These are phyloP conservation scores for Blastocladiella emersonii DNA, from an alignment of 371 early-diverging fungal species.

Conservation along the genomic window DNA sequence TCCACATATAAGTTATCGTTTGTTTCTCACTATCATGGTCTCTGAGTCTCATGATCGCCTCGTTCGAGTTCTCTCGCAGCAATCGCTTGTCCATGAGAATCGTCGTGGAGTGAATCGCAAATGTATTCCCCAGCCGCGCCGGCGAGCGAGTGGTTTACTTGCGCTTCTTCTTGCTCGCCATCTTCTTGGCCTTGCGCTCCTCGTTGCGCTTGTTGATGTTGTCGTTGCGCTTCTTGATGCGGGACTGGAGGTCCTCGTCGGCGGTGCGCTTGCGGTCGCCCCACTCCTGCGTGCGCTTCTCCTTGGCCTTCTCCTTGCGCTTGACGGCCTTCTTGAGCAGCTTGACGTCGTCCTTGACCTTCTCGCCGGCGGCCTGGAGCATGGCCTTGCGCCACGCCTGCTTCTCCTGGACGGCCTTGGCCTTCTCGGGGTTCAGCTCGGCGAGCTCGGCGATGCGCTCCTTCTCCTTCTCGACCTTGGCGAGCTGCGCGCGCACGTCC, in stretches of 20 bases:
- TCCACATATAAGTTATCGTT: too few species aligned
- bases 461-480: constrained; percentile 51
- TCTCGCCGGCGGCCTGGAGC: constrained; percentile 69
- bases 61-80: too few species aligned
- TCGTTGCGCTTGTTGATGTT: constrained; percentile 63
- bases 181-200: constrained; percentile 48
- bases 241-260: constrained; percentile 43
- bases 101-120: too few species aligned
- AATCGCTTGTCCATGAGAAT: too few species aligned
- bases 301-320: constrained; percentile 65
- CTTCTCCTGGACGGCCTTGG: constrained; percentile 51
- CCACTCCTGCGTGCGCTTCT: constrained; percentile 63
- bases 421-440: constrained; percentile 48
- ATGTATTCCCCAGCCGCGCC: too few species aligned
- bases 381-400: constrained; percentile 67
- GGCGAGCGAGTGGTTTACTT: too few species aligned
- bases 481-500: constrained; percentile 56
- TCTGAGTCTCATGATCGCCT: too few species aligned
- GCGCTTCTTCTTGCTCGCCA: constrained; percentile 42
- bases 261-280: constrained; percentile 54
- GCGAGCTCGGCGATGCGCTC: constrained; percentile 60
- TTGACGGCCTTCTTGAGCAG: constrained; percentile 82
- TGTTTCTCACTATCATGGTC: too few species aligned
- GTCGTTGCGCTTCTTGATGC: constrained; percentile 55
- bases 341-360: constrained; percentile 76